Evolutionary conservation across 768 basidiomycete genomes (phyloP).

Genomic region (Naganishia antarctica): DNA sequence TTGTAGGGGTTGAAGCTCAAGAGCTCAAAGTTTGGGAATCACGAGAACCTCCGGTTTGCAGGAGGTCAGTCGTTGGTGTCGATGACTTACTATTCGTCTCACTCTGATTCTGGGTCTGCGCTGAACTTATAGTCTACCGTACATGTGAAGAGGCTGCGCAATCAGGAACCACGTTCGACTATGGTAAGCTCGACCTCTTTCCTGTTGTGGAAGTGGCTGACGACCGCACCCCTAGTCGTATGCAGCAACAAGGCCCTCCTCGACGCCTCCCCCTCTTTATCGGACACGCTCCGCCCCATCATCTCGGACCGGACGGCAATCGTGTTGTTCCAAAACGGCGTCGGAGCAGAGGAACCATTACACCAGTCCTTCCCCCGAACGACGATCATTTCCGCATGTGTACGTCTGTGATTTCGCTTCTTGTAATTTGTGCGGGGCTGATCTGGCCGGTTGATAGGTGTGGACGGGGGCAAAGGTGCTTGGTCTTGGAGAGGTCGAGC

Average conservation of each 20-base stretch:
- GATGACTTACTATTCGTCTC: too few relatives aligned
- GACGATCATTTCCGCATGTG: slow-evolving; percentile 45
- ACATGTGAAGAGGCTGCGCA: slow-evolving; percentile 40
- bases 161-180: slow-evolving; percentile 28
- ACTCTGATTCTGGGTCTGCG: too few relatives aligned
- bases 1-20: slow-evolving; percentile 35
- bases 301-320: slow-evolving; percentile 37
- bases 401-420: background rate
- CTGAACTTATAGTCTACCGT: slow-evolving; percentile 42
- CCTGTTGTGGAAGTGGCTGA: too few relatives aligned
- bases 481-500: slow-evolving; percentile 34
- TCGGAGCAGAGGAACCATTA: slow-evolving; percentile 44
- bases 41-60: slow-evolving; percentile 38
- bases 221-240: slow-evolving; percentile 31
- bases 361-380: slow-evolving; percentile 39
- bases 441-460: slow-evolving; percentile 24
- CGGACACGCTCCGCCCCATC: slow-evolving; percentile 37
- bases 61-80: slow-evolving; percentile 38
- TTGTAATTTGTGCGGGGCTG: background rate
- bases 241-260: slow-evolving; percentile 47
- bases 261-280: slow-evolving; percentile 42
- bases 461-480: slow-evolving; percentile 43
- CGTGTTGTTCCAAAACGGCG: slow-evolving; percentile 46
- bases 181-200: too few relatives aligned
- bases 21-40: slow-evolving; percentile 40